phyloP scores from a whole-genome alignment of 495 filamentous ascomycete genomes.

The Penicillium tannophilum region DNA sequence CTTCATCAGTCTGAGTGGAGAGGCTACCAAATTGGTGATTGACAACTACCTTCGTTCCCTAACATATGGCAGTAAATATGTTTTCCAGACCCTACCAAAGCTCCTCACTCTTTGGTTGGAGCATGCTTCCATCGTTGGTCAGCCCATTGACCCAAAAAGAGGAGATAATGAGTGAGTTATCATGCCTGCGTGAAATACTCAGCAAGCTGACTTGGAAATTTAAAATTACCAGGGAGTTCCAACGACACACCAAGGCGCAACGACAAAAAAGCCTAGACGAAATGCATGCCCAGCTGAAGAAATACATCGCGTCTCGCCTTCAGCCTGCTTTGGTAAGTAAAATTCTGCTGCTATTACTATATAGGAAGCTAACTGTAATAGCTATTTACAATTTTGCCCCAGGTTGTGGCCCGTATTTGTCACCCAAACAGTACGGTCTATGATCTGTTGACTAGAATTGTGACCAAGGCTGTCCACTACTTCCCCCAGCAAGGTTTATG shows the following conservation, averaged over 20 bases:
- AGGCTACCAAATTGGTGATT: conserved; percentile 83
- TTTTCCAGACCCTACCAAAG: conserved; percentile 89
- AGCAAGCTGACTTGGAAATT: not conserved
- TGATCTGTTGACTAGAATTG: conserved; percentile 71
- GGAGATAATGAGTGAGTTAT: conserved; percentile 56
- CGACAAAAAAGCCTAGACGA: conserved; percentile 67
- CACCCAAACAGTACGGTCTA: conserved; percentile 80
- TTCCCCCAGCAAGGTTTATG: conserved; percentile 93
- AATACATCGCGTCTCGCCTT: conserved; percentile 65
- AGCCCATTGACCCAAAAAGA: conserved; percentile 65
- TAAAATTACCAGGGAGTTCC: conserved; percentile 51
- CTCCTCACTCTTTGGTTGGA: conserved; percentile 93
- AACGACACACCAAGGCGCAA: conserved; percentile 53
- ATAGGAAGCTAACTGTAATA: conserved; percentile 28
- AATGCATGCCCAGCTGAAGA: conserved; percentile 71
- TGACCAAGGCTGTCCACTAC: conserved; percentile 73
- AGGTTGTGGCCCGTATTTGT: conserved; percentile 88
- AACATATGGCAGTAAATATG: conserved; percentile 86
- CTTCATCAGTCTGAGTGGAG: conserved; percentile 59
- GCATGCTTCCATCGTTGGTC: conserved; percentile 72
- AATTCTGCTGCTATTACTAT: not conserved
- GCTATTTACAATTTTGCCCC: conserved; percentile 89
- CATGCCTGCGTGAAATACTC: not conserved
- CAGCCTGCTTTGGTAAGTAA: conserved; percentile 69
- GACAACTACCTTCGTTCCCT: conserved; percentile 91